Evolutionary conservation across 495 filamentous ascomycete genomes (phyloP).

Genomic region (Neurospora tetraspora): DNA sequence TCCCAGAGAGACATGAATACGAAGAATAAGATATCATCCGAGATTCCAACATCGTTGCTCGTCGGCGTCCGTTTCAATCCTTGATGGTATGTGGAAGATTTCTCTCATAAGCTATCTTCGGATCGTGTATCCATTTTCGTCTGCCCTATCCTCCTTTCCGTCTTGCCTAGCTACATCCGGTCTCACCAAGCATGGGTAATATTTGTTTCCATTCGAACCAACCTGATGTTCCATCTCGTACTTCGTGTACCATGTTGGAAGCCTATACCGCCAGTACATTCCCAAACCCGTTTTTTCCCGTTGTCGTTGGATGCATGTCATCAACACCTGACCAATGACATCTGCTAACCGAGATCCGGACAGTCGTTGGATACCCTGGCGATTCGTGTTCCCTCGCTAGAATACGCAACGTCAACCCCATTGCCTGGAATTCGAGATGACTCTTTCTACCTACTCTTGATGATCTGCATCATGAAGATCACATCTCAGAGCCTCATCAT

Average conservation of each 20-base stretch:
- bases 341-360: not conserved
- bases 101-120: not conserved
- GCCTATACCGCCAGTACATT: not conserved
- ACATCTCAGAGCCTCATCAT: not conserved
- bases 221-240: not conserved
- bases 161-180: not conserved
- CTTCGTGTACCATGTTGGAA: not conserved
- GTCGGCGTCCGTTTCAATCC: not conserved
- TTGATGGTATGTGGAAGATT: not conserved
- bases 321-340: not conserved
- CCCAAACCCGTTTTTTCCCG: not conserved
- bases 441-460: not conserved
- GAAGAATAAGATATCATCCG: not conserved
- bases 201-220: not conserved
- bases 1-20: not conserved
- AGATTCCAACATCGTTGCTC: not conserved
- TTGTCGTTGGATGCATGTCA: not conserved
- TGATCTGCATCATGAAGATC: not conserved
- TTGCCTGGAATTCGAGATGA: not conserved
- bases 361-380: not conserved
- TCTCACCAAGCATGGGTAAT: not conserved
- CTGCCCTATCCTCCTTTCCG: not conserved
- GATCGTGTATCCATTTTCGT: not conserved
- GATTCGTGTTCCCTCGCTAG: not conserved
- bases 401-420: not conserved